Percentiles rank a stretch among this genome's conserved stretches.
phyloP scores from a whole-genome alignment of 345 rosid genomes.

The Populus ilicifolia region DNA sequence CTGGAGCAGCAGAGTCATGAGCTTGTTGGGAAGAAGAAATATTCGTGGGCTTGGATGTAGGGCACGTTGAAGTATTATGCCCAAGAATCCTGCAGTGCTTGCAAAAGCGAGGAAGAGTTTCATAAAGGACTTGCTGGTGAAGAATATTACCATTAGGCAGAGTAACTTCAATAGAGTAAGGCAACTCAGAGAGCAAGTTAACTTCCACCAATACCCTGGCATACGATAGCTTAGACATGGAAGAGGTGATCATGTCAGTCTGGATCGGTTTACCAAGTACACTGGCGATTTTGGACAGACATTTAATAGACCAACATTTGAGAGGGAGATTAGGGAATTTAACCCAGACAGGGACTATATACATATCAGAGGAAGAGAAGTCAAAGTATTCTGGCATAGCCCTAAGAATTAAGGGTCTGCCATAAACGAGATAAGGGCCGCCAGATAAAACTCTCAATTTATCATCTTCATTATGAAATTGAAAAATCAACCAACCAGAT shows the following conservation, averaged over 20 bases:
- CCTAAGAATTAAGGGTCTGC: neutral
- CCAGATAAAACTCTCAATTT: no score
- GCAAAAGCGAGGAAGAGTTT: neutral
- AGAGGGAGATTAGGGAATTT: neutral
- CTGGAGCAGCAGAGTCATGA: no score
- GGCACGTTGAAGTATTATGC: neutral
- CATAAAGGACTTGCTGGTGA: no score
- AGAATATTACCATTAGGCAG: neutral
- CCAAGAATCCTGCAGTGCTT: neutral
- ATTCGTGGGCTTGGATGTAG: no score
- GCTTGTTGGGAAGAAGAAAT: no score
- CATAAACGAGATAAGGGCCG: neutral
- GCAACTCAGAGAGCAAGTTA: no score
- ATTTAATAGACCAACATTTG: neutral
- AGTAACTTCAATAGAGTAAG: neutral
- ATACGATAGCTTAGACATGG: neutral
- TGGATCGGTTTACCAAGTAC: neutral
- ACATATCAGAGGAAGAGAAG: neutral
- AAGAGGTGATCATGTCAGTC: neutral
- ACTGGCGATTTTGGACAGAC: no score
- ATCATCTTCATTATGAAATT: no score
- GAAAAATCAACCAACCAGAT: neutral
- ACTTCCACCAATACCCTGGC: neutral
- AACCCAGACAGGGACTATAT: fast-evolving
- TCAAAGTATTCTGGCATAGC: neutral